These are phyloP conservation scores for Tolypocladium album DNA, from an alignment of 2,329 filamentous ascomycete species.

Conservation along the genomic window DNA sequence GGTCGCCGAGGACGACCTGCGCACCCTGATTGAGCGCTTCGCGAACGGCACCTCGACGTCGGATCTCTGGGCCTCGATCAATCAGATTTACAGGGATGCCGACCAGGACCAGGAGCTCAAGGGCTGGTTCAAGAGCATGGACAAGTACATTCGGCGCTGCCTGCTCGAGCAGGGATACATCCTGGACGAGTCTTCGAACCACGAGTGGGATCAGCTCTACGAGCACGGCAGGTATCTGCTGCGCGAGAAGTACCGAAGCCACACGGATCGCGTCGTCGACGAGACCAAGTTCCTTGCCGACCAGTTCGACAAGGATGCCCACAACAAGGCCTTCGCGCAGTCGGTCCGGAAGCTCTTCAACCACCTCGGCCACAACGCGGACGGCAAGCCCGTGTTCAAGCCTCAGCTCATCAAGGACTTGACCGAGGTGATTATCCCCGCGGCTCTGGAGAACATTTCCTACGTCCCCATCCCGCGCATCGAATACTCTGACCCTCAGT, in stretches of 20 bases:
- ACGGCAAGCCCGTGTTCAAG: slow-evolving; percentile 84
- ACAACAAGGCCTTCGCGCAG: slow-evolving; percentile 71
- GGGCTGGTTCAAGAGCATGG: slow-evolving; percentile 74
- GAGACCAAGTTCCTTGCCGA: slow-evolving; percentile 83
- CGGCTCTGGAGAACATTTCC: slow-evolving; percentile 69
- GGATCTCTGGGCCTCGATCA: slow-evolving; percentile 75
- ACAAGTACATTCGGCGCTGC: slow-evolving; percentile 70
- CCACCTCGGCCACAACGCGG: slow-evolving; percentile 75
- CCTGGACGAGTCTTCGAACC: slow-evolving; percentile 66
- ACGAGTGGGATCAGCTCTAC: slow-evolving; percentile 76
- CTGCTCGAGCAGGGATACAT: slow-evolving; percentile 87
- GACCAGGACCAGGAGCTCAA: slow-evolving; percentile 79
- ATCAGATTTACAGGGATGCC: slow-evolving; percentile 76
- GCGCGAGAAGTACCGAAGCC: slow-evolving; percentile 74
- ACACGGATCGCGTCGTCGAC: slow-evolving; percentile 78
- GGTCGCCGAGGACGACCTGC: slow-evolving; percentile 62
- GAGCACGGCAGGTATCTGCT: slow-evolving; percentile 80
- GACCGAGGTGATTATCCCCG: slow-evolving; percentile 75
- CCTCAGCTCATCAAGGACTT: slow-evolving; percentile 84
- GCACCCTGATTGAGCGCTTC: slow-evolving; percentile 86
- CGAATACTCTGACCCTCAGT: slow-evolving; percentile 73
- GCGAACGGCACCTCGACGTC: slow-evolving; percentile 88
- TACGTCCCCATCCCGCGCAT: slow-evolving; percentile 93
- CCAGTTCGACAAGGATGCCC: slow-evolving; percentile 80
- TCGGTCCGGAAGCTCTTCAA: slow-evolving; percentile 77